Percentiles rank a stretch among this genome's conserved stretches.
Conservation (phyloP, 805 yeast species). For the Nakazawaea laoshanensis region DNA sequence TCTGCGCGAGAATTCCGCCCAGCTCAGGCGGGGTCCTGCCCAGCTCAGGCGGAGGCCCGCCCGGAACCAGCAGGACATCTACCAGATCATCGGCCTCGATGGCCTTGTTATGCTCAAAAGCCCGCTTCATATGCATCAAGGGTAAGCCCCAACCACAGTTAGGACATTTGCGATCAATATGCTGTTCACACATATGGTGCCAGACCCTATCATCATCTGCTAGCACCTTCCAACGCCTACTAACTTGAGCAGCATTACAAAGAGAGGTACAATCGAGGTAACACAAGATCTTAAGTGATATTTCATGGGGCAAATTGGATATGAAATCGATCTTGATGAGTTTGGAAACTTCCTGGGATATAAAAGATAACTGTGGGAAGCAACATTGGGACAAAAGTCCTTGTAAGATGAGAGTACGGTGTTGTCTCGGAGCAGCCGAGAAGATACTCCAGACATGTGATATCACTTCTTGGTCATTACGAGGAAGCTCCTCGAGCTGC, state of each 20-base stretch:
- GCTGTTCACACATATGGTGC: conserved; percentile 98
- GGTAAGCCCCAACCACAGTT: conserved; percentile 99
- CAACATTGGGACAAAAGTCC: conserved; percentile 88
- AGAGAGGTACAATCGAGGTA: conserved; percentile 90
- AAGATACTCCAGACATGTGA: conserved; percentile 80
- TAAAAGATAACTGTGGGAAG: conserved; percentile 86
- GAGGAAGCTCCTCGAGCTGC: conserved; percentile 48
- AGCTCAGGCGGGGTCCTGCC: conserved; percentile 19
- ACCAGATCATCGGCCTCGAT: no score
- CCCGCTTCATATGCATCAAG: conserved; percentile 78
- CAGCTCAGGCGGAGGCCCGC: no score
- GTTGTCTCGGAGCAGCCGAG: conserved; percentile 61
- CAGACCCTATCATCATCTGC: conserved; percentile 97
- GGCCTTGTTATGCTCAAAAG: conserved; percentile 33
- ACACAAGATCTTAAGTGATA: conserved; percentile 76
- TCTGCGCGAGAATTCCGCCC: no score
- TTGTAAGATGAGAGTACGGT: conserved; percentile 67
- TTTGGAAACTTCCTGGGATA: conserved; percentile 69
- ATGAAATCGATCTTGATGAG: conserved; percentile 86
- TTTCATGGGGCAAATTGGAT: conserved; percentile 75
- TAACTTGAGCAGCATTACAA: conserved; percentile 90
- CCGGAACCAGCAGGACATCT: no score
- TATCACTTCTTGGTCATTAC: conserved; percentile 69
- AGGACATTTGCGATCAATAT: conserved; percentile 94
- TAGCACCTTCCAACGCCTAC: conserved; percentile 73